Conservation (phyloP, 495 filamentous ascomycete species). For the Penicillium herquei region DNA sequence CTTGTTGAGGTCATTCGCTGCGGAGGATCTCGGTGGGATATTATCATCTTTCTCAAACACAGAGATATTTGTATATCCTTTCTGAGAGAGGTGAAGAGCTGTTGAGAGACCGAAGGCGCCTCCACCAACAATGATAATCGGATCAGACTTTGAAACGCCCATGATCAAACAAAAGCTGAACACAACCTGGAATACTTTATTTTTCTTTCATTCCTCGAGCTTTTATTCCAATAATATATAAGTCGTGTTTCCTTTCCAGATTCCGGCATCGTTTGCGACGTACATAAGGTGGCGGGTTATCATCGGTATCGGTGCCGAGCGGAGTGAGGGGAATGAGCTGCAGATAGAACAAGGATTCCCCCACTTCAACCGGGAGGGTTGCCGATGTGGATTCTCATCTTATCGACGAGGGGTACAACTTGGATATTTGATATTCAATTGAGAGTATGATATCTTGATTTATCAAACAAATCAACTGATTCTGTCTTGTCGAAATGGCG, state of each 20-base stretch:
- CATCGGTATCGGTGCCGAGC: constrained; percentile 1
- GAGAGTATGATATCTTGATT: not conserved
- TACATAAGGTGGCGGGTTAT: not conserved
- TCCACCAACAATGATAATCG: constrained; percentile 38
- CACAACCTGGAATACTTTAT: not conserved
- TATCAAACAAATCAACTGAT: not conserved
- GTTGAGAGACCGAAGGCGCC: constrained; percentile 52
- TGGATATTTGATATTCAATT: not conserved
- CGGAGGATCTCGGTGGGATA: constrained; percentile 33
- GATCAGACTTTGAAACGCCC: constrained; percentile 21
- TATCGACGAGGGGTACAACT: not conserved
- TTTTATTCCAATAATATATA: constrained; percentile 1
- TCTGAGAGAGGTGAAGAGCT: constrained; percentile 45
- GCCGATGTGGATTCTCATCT: constrained; percentile 6
- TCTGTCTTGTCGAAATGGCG: not conserved
- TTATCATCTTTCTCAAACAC: constrained; percentile 28
- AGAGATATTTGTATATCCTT: constrained; percentile 45
- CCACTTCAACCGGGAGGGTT: constrained; percentile 13
- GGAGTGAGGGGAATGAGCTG: constrained; percentile 2
- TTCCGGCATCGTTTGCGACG: not conserved
- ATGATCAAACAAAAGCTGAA: constrained; percentile 7
- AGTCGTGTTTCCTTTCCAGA: not conserved
- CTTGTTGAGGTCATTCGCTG: constrained; percentile 55
- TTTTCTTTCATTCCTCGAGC: not conserved
- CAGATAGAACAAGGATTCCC: not conserved